phyloP scores from a whole-genome alignment of 345 rosid species.

The Physaria fendleri region DNA sequence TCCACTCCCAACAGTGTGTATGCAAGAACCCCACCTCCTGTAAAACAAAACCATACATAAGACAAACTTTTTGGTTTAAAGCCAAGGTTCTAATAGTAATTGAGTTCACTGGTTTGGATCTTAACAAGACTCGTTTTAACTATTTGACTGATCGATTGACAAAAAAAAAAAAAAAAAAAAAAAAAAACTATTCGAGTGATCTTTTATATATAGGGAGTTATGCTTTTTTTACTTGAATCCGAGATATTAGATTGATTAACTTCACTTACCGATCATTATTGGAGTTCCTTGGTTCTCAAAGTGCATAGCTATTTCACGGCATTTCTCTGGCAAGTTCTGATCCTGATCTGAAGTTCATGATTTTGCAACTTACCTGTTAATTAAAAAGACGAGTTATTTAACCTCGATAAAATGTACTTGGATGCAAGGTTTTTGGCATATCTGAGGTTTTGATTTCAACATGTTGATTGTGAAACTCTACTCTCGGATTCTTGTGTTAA shows the following conservation, averaged over 20 bases:
- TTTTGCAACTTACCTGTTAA: conserved; percentile 75
- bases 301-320: conserved; percentile 86
- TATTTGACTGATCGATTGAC: no score
- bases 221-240: neutral
- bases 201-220: neutral
- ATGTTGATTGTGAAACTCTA: neutral
- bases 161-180: no score
- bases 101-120: neutral
- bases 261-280: conserved; percentile 46
- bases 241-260: neutral
- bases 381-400: neutral
- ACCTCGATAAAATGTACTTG: neutral
- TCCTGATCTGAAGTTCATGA: conserved; percentile 83
- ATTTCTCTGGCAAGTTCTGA: conserved; percentile 90
- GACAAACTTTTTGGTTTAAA: neutral
- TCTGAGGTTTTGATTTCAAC: no score
- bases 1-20: conserved; percentile 83
- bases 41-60: neutral
- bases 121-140: neutral
- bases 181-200: neutral
- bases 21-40: conserved; percentile 98
- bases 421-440: neutral
- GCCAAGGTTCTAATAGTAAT: neutral
- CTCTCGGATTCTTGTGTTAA: neutral
- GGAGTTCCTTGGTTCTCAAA: conserved; percentile 98